Conservation (phyloP, 208 protist genomes). For the Trypanosoma conorhini region DNA sequence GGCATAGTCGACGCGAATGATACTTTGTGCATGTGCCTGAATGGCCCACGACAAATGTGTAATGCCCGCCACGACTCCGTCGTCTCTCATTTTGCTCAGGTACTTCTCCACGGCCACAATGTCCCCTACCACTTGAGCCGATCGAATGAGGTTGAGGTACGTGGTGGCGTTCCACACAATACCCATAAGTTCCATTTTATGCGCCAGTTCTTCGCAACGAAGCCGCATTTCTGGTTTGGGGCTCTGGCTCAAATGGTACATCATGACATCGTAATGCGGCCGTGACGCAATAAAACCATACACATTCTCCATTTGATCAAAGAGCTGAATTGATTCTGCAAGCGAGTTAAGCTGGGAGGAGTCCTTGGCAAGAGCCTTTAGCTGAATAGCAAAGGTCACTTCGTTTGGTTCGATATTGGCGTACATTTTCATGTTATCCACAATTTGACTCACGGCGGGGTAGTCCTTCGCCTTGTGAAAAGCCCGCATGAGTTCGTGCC, state of each 20-base stretch:
- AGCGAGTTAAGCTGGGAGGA: constrained; percentile 72
- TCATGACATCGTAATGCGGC: constrained; percentile 85
- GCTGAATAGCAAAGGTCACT: constrained; percentile 79
- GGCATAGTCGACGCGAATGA: constrained; percentile 77
- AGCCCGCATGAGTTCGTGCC: constrained; percentile 88
- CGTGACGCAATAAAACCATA: constrained; percentile 87
- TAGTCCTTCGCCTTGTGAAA: constrained; percentile 88
- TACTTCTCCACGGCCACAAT: constrained; percentile 74
- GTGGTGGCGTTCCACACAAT: constrained; percentile 84
- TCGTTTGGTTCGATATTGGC: constrained; percentile 93
- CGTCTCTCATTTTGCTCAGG: constrained; percentile 80
- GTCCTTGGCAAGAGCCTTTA: constrained; percentile 78
- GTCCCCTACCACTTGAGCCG: constrained; percentile 82
- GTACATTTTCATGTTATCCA: constrained; percentile 93
- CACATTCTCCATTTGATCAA: constrained; percentile 93
- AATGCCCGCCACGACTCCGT: constrained; percentile 59
- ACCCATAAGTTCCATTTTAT: constrained; percentile 92
- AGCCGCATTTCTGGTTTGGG: constrained; percentile 79
- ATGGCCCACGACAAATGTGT: constrained; percentile 81
- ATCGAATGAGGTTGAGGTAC: constrained; percentile 84
- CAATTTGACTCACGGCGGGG: constrained; percentile 75
- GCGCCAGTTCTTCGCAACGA: constrained; percentile 80
- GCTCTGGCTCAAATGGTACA: constrained; percentile 82
- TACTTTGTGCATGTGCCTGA: constrained; percentile 75
- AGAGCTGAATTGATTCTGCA: constrained; percentile 82